Evolutionary conservation across 2,329 filamentous ascomycete genomes (phyloP), one percentile per base, ranked within the genome.

Genomic region (Aspergillus fischeri): DNA sequence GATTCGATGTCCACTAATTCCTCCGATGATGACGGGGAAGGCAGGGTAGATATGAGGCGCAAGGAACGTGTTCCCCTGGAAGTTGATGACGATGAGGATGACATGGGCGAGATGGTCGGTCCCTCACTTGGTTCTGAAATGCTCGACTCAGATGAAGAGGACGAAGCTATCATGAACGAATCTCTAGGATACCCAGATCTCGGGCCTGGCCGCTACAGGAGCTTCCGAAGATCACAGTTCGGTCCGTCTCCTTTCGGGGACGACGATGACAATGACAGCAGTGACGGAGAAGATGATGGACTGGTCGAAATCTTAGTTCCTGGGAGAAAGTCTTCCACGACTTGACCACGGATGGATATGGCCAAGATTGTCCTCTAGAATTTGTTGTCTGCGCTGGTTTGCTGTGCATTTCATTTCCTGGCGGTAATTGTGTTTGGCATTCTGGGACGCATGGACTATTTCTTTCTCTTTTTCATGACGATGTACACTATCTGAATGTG

Each of bases 111-210:
- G 55, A 78, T 79, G 74, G 75, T 78, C 17, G 74, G 70, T 38
- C 79, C 62, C 62, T 73, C 41, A 66, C 73, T 55, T 67, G 74
- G 67, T 45, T 77, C 77, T 49, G 79, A 75, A 28, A 80, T 79
- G 56, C 66, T 78, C 67, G 80, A 81, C 52, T 80, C 79, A 28
- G 79, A 80, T 35, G 82, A 81, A 14, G 77, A 79, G 38, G 80
- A 83, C 11, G 81, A 84, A 4, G 81, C 74, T 25, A 73, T 77
- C 41, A 75, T 84, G 28, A 84, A 86, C 44, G 85, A 88, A 60
- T 86, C 87, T 65, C 84, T 89, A 74, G 86, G 86, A 14, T 87
- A 89, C 57, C 88, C 88, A 63, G 85, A 84, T 61, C 84, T 88
- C 75, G 85, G 65, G 2, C 60, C 69, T 9, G 66, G 58, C 11